These are phyloP conservation scores for Geotrichum carabidarum DNA, from an alignment of 1,139 yeast genomes.

Conservation along the genomic window DNA sequence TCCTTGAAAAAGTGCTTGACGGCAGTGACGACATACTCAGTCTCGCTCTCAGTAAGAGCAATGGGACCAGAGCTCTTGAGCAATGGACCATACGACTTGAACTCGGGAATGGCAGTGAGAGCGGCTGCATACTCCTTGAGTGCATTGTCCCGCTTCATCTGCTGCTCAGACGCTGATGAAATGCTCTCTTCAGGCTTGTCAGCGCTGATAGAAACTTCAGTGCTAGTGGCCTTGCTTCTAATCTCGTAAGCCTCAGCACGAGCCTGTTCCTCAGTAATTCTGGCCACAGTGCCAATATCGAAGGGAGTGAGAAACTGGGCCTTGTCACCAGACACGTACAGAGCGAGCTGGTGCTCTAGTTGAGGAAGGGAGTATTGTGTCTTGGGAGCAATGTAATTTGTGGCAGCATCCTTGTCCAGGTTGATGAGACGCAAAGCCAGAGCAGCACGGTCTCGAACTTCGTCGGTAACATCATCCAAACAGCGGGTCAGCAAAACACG, in stretches of 20 bases:
- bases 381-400: conserved; percentile 57
- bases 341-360: conserved; percentile 70
- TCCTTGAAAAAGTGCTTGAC: conserved; percentile 74
- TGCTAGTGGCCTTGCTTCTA: conserved; percentile 31
- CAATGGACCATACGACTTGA: conserved; percentile 64
- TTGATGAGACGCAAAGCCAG: conserved; percentile 67
- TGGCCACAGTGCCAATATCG: conserved; percentile 62
- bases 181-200: conserved; percentile 21
- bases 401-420: conserved; percentile 45
- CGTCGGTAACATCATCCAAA: conserved; percentile 86
- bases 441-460: conserved; percentile 96
- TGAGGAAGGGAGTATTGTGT: conserved; percentile 67
- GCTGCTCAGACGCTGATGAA: conserved; percentile 35
- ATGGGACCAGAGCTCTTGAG: conserved; percentile 65
- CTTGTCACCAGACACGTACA: conserved; percentile 62
- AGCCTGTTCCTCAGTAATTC: conserved; percentile 58
- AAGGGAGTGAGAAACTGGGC: conserved; percentile 60
- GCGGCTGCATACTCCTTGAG: conserved; percentile 61
- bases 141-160: conserved; percentile 30
- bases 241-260: conserved; percentile 52
- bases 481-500: conserved; percentile 75
- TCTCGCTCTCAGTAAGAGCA: conserved; percentile 83
- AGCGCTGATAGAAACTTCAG: conserved; percentile 22
- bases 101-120: conserved; percentile 62
- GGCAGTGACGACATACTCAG: conserved; percentile 85